These are phyloP conservation scores for Spiromastix sp. DNA, from an alignment of 2,329 filamentous ascomycete species.

Conservation along the genomic window DNA sequence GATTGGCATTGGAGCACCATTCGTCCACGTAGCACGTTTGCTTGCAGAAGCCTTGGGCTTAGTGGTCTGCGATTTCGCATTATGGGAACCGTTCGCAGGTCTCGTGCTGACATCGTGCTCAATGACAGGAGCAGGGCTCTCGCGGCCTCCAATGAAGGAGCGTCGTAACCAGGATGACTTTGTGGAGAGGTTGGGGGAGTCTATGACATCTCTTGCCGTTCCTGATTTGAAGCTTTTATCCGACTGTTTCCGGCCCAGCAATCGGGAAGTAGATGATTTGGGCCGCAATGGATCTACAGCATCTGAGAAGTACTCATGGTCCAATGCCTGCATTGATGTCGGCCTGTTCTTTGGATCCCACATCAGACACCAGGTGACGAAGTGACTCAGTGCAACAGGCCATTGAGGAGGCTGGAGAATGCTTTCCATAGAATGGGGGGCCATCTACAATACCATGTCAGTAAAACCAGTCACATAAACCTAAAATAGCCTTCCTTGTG, in stretches of 20 bases:
- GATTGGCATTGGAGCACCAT: constrained; percentile 88
- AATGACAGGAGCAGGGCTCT: constrained; percentile 52
- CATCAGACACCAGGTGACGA: constrained; percentile 98
- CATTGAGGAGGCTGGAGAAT: constrained; percentile 85
- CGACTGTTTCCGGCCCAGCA: constrained; percentile 83
- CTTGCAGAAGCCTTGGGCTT: constrained; percentile 43
- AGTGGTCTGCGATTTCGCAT: constrained; percentile 31
- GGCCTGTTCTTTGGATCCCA: constrained; percentile 93
- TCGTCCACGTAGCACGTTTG: constrained; percentile 92
- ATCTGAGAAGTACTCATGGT: constrained; percentile 89
- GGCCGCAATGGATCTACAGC: constrained; percentile 84
- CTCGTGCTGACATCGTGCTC: constrained; percentile 29
- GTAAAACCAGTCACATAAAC: neutral
- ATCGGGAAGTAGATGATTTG: constrained; percentile 77
- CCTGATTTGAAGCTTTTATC: constrained; percentile 56
- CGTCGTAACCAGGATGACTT: constrained; percentile 97
- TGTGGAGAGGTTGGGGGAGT: constrained; percentile 51
- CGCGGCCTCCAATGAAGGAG: constrained; percentile 74
- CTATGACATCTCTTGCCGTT: constrained; percentile 50
- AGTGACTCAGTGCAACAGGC: constrained; percentile 77
- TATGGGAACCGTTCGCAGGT: constrained; percentile 31
- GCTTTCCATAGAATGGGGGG: constrained; percentile 89
- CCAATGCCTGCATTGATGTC: constrained; percentile 85
- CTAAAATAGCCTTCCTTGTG: neutral
- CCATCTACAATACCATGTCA: constrained; percentile 64